A percentile compares a stretch with the other conserved stretches of the same genome.
phyloP scores from a whole-genome alignment of 2,329 filamentous ascomycete genomes.

The Diplocarpon mali region DNA sequence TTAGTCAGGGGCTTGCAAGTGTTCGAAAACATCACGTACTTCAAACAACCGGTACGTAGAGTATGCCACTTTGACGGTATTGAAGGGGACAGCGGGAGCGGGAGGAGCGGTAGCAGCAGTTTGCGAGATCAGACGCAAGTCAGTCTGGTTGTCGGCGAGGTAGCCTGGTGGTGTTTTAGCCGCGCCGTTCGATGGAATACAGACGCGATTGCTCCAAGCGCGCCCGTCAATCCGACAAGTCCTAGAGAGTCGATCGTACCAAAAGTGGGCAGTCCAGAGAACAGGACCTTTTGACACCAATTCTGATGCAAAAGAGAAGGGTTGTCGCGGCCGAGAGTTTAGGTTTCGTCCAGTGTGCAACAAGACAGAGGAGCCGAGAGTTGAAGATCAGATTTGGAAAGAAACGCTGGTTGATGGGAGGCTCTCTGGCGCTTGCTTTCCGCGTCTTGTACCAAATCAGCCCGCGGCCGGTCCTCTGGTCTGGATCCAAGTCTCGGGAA shows the following conservation, averaged over 20 bases:
- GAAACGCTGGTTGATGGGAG: conserved; percentile 5
- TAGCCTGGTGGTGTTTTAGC: background rate
- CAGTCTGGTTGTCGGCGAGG: background rate
- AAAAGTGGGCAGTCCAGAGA: background rate
- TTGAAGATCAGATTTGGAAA: conserved; percentile 6
- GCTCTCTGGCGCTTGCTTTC: conserved; percentile 6
- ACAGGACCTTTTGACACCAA: background rate
- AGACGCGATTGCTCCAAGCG: background rate
- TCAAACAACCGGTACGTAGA: conserved; percentile 26
- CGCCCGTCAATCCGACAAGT: background rate
- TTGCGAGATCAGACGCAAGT: background rate
- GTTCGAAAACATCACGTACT: conserved; percentile 17
- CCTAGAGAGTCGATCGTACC: background rate
- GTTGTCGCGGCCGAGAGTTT: background rate
- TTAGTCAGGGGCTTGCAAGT: background rate
- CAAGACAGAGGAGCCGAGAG: conserved; percentile 7
- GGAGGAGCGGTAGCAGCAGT: background rate
- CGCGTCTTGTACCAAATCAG: conserved; percentile 13
- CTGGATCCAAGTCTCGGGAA: conserved; percentile 23
- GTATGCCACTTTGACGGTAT: conserved; percentile 28
- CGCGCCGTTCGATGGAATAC: conserved; percentile 10
- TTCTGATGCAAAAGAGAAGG: background rate
- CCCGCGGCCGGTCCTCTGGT: conserved; percentile 17
- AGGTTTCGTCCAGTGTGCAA: conserved; percentile 5
- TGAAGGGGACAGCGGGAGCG: background rate